These are phyloP conservation scores for Russula sp. DNA, from an alignment of 768 basidiomycete genomes.

Conservation along the genomic window DNA sequence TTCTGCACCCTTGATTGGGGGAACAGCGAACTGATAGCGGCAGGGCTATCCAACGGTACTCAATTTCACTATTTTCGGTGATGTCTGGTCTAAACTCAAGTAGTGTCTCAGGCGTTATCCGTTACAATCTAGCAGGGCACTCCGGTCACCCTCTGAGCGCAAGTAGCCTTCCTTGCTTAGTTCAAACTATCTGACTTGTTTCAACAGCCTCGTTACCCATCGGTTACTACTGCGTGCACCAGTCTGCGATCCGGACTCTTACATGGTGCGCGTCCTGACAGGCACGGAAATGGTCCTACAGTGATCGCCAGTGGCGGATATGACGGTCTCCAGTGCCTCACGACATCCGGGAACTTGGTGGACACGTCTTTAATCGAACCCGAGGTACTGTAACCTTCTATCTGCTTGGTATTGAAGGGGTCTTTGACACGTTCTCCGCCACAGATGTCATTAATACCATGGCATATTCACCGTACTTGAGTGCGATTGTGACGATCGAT, in stretches of 20 bases:
- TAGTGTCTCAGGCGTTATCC: conserved; percentile 48
- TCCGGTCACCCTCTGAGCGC: conserved; percentile 23
- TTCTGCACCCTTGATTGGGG: conserved; percentile 88
- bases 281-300: conserved; percentile 56
- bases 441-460: conserved; percentile 70
- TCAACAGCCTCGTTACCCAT: conserved; percentile 53
- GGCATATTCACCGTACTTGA: conserved; percentile 62
- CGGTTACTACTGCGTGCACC: conserved; percentile 70
- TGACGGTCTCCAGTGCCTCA: conserved; percentile 73
- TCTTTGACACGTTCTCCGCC: conserved; percentile 7
- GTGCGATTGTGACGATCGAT: conserved; percentile 74
- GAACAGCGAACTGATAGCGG: conserved; percentile 76
- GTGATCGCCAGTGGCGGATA: conserved; percentile 76
- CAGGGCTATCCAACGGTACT: conserved; percentile 81
- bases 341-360: conserved; percentile 67
- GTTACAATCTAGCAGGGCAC: conserved; percentile 47
- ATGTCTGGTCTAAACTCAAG: neutral
- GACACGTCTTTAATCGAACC: conserved; percentile 71
- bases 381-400: conserved; percentile 49
- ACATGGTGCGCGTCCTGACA: conserved; percentile 69
- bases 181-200: neutral
- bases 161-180: neutral
- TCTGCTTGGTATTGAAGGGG: neutral
- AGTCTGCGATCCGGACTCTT: conserved; percentile 74
- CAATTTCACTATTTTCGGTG: neutral